A percentile compares a stretch with the other conserved stretches of the same genome.
These are phyloP conservation scores for Aureobasidium zeae DNA, from an alignment of 2,329 filamentous ascomycete genomes.

Conservation along the genomic window DNA sequence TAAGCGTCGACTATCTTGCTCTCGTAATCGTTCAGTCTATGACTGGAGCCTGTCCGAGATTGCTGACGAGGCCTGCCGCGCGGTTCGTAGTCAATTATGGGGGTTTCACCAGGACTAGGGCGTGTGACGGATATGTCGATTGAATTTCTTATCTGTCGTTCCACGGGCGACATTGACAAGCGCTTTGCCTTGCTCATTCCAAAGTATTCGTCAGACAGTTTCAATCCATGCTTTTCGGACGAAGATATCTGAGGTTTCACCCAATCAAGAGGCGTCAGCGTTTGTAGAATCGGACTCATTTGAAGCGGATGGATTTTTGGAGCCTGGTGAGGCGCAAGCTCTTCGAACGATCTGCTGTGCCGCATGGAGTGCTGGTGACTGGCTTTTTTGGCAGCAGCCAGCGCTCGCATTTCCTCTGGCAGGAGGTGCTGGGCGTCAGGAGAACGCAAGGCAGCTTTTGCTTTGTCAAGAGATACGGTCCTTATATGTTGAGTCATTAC, in stretches of 20 bases:
- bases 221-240: background rate
- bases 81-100: background rate
- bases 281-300: background rate
- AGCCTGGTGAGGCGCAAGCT: background rate
- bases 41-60: background rate
- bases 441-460: slow-evolving; percentile 6
- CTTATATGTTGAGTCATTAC: slow-evolving; percentile 8
- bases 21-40: background rate
- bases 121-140: background rate
- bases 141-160: background rate
- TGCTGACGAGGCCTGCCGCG: slow-evolving; percentile 1
- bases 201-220: slow-evolving; percentile 12
- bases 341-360: slow-evolving; percentile 6
- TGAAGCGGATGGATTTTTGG: background rate
- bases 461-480: slow-evolving; percentile 11
- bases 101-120: background rate
- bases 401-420: slow-evolving; percentile 10
- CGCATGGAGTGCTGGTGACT: background rate
- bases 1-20: background rate
- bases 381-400: background rate
- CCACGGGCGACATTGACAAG: background rate
- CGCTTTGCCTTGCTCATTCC: background rate
- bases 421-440: background rate
- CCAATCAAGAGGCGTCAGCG: background rate
- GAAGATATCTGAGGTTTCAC: background rate